Conservation (phyloP, 2,329 filamentous ascomycete genomes). For the Decorospora gaudefroyi region DNA sequence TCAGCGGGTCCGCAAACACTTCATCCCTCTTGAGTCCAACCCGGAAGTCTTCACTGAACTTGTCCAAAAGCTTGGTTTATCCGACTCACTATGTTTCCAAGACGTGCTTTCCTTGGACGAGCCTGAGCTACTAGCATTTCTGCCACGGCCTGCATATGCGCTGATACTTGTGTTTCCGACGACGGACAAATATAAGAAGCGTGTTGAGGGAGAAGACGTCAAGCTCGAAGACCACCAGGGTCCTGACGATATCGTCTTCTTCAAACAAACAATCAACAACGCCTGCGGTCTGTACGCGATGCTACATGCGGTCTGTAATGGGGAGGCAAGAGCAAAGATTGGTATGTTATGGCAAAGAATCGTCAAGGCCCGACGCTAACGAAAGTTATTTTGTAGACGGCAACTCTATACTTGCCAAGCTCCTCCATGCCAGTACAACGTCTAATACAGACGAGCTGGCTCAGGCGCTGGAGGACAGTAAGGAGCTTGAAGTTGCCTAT, state of each 20-base stretch:
- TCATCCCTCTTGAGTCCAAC: conserved; percentile 64
- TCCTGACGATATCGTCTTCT: conserved; percentile 80
- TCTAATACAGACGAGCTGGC: conserved; percentile 20
- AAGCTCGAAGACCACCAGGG: conserved; percentile 64
- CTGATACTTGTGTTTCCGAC: conserved; percentile 92
- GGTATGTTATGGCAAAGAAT: conserved; percentile 40
- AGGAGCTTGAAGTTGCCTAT: conserved; percentile 36
- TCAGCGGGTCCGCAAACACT: conserved; percentile 37
- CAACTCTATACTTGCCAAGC: conserved; percentile 17
- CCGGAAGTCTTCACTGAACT: conserved; percentile 86
- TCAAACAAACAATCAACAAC: conserved; percentile 90
- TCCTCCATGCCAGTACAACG: conserved; percentile 16
- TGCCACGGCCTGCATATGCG: conserved; percentile 81
- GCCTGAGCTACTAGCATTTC: conserved; percentile 75
- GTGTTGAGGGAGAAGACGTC: conserved; percentile 72
- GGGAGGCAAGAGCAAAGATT: conserved; percentile 67
- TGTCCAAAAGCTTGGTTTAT: conserved; percentile 80
- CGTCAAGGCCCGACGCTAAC: too few species aligned
- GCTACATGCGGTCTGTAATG: conserved; percentile 81
- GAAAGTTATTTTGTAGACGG: too few species aligned
- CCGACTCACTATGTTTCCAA: conserved; percentile 70
- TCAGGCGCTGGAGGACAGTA: conserved; percentile 26
- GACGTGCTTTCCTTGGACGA: conserved; percentile 90
- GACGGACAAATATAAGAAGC: conserved; percentile 73
- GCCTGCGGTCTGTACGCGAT: conserved; percentile 90